phyloP scores from a whole-genome alignment of 306 rosid species.

The Gynostemma pentaphyllum region DNA sequence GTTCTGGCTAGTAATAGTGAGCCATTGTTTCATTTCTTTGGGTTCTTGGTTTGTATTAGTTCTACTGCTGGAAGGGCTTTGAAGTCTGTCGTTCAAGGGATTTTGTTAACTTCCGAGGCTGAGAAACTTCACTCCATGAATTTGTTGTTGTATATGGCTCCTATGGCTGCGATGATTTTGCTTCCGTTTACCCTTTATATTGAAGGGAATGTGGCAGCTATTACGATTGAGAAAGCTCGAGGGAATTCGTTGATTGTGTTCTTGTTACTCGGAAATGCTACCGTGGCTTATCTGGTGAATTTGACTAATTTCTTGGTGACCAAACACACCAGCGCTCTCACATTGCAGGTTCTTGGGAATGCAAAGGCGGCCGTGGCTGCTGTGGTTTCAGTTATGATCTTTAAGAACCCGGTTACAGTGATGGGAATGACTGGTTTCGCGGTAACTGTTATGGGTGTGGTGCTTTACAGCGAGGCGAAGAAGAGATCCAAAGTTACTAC shows the following conservation, averaged over 20 bases:
- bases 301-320: constrained; percentile 54
- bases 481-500: constrained; percentile 50
- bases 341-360: constrained; percentile 57
- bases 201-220: constrained; percentile 41
- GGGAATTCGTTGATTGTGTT: constrained; percentile 34
- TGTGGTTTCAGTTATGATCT: constrained; percentile 55
- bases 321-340: constrained; percentile 60
- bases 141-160: constrained; percentile 58
- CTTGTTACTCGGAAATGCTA: constrained; percentile 51
- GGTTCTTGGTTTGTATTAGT: constrained; percentile 47
- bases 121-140: constrained; percentile 74
- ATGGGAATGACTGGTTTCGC: constrained; percentile 58
- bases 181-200: constrained; percentile 48
- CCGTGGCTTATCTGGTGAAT: constrained; percentile 63
- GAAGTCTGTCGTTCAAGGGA: constrained; percentile 64
- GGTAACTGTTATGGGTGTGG: constrained; percentile 53
- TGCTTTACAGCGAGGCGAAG: constrained; percentile 67
- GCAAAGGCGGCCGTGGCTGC: constrained; percentile 69
- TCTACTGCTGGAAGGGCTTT: constrained; percentile 65
- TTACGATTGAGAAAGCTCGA: constrained; percentile 37
- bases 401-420: constrained; percentile 51
- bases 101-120: constrained; percentile 44
- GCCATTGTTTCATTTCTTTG: constrained; percentile 51
- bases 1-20: constrained; percentile 56
- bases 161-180: constrained; percentile 50